A percentile compares a stretch with the other conserved stretches of the same genome.
Evolutionary conservation across 2,329 filamentous ascomycete genomes (phyloP).

Genomic region (Xenosphaeropsis pyriputrescens): DNA sequence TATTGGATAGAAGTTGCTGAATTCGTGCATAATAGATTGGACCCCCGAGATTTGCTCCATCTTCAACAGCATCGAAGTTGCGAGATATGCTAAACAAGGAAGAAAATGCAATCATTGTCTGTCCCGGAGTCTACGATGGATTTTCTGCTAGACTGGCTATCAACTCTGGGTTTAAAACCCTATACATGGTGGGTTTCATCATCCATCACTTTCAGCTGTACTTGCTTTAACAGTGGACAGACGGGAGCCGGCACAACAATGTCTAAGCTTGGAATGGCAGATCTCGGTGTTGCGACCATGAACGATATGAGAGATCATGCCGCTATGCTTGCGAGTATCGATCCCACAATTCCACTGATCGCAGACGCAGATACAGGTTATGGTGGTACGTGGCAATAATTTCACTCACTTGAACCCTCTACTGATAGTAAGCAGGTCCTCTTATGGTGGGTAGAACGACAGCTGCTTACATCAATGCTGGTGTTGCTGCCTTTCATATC

Average conservation of each 20-base stretch:
- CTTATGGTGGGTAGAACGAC: slow-evolving; percentile 38
- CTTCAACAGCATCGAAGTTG: too few relatives aligned
- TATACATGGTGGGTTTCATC: slow-evolving; percentile 41
- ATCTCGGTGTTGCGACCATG: slow-evolving; percentile 32
- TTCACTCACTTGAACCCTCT: background rate
- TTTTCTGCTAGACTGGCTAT: slow-evolving; percentile 48
- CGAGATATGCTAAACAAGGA: too few relatives aligned
- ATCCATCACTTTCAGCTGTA: background rate
- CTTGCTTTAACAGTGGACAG: slow-evolving; percentile 21
- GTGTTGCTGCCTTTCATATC: slow-evolving; percentile 44
- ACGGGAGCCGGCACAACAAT: slow-evolving; percentile 35
- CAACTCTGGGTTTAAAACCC: slow-evolving; percentile 40
- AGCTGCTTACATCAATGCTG: slow-evolving; percentile 32
- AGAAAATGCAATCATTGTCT: slow-evolving; percentile 27
- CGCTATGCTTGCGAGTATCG: slow-evolving; percentile 34
- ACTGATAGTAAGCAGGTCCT: slow-evolving; percentile 16
- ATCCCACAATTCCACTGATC: slow-evolving; percentile 29
- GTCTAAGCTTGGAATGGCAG: slow-evolving; percentile 30
- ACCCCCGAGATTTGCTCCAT: too few relatives aligned
- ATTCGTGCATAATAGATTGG: too few relatives aligned
- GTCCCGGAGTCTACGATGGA: slow-evolving; percentile 55
- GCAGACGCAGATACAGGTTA: slow-evolving; percentile 39
- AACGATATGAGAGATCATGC: slow-evolving; percentile 36
- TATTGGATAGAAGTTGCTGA: too few relatives aligned
- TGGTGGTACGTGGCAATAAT: slow-evolving; percentile 18